These are phyloP conservation scores for Gossypium bickii DNA, from an alignment of 345 rosid genomes.

Conservation along the genomic window DNA sequence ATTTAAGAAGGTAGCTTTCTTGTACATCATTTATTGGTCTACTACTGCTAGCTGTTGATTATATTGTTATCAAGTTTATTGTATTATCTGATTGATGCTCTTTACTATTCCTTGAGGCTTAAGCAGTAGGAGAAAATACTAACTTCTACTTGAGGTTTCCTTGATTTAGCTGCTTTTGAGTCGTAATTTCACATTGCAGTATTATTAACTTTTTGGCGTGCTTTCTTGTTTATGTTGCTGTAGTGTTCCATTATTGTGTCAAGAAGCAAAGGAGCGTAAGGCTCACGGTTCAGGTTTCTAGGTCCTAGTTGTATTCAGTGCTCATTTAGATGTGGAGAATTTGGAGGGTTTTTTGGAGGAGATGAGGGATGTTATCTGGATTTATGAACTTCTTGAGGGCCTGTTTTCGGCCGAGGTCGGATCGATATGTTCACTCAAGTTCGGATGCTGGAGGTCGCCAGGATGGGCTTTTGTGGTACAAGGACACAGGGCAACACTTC, in stretches of 20 bases:
- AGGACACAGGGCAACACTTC: slow-evolving; percentile 66
- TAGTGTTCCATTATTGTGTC: slow-evolving; percentile 20
- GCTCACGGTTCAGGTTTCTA: slow-evolving; percentile 5
- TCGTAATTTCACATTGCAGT: slow-evolving; percentile 4
- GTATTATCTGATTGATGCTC: neutral
- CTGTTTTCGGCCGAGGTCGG: slow-evolving; percentile 82
- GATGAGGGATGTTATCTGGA: slow-evolving; percentile 96
- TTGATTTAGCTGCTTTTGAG: slow-evolving; percentile 2
- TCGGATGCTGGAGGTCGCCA: slow-evolving; percentile 70
- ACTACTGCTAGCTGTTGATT: slow-evolving; percentile 19
- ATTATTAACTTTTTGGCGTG: slow-evolving; percentile 1
- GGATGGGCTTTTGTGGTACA: slow-evolving; percentile 81
- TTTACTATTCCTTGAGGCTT: slow-evolving; percentile 14
- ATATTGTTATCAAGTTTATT: neutral
- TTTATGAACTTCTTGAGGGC: slow-evolving; percentile 74
- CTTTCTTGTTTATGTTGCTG: slow-evolving; percentile 21
- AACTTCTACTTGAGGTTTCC: slow-evolving; percentile 10
- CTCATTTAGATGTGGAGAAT: slow-evolving; percentile 45
- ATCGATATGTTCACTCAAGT: slow-evolving; percentile 42
- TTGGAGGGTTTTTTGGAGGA: slow-evolving; percentile 55
- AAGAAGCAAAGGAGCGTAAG: slow-evolving; percentile 18
- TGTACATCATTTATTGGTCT: slow-evolving; percentile 25
- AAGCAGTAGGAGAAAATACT: slow-evolving; percentile 14
- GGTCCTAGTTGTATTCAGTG: slow-evolving; percentile 18
- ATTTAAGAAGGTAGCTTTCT: slow-evolving; percentile 18